Evolutionary conservation across 2,329 filamentous ascomycete species (phyloP), one percentile per base, ranked within the genome.

Genomic region (Beauveria asiatica): DNA sequence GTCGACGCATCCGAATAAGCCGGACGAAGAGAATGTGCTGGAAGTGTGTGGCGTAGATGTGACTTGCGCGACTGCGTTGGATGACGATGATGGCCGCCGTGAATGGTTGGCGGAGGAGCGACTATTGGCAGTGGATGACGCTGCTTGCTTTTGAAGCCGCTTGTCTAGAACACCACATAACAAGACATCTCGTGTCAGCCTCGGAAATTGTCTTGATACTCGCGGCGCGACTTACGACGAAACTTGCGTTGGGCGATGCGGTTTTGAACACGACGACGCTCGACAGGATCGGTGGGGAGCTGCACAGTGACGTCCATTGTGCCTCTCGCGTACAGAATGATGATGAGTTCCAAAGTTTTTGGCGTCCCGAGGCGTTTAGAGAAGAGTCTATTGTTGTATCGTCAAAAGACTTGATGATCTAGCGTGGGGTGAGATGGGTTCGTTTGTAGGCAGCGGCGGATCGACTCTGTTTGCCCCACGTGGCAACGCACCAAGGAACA

Each of bases 191-290:
- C 19, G 23, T n/a, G 52, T 54, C 21, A 54, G 39, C n/a, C 19
- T 27, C 5, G 9, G 3, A 21, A 37, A 5, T 9, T 9, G 4
- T 2, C 2, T 25, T 30, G 23, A 44, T 27, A n/a, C 23, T 16
- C 2, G 2, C 52, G n/a, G 9, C 23, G 11, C 49, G 37, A 44
- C 52, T 54, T 54, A 54, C 52, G 52, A 30, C 52, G 52, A 30
- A 54, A 54, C 39, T 54, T 54, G 39, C 52, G 52, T 9, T 54
- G 52, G 5, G 52, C 52, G 23, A 54, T 54, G 39, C 52, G 39
- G 10, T 54, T 54, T 21, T 54, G 52, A 13, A 54, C 52, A n/a
- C 52, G 39, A 44, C 52, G 52, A 23, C 39, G 37, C 23, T 54
- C 52, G 23, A 44, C 52, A 11, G 52, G 52, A 27, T 54, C 52